Conservation (phyloP, 2,329 filamentous ascomycete genomes). For the Gremmenia infestans region DNA sequence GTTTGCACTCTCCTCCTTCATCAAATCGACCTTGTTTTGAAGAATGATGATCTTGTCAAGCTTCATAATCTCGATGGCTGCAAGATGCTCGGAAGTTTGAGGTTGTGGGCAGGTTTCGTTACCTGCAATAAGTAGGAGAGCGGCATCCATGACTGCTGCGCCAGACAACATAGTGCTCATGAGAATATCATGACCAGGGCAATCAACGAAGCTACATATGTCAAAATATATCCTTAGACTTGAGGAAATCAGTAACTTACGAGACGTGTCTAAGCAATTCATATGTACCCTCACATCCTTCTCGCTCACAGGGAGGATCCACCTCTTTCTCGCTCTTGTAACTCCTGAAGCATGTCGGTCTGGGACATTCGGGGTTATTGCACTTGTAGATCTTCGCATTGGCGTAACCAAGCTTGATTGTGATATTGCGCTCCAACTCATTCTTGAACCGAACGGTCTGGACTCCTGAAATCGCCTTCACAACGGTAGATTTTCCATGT, state of each 20-base stretch:
- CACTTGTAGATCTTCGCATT: constrained; percentile 99
- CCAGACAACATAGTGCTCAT: constrained; percentile 99
- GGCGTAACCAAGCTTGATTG: constrained; percentile 98
- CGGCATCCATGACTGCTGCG: constrained; percentile 98
- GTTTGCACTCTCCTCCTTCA: constrained; percentile 90
- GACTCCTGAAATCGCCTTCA: constrained; percentile 98
- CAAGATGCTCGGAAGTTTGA: constrained; percentile 97
- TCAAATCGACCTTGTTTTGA: constrained; percentile 98
- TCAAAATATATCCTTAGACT: constrained; percentile 23
- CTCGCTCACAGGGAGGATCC: constrained; percentile 90
- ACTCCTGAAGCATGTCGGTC: constrained; percentile 91
- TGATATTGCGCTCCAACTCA: constrained; percentile 97
- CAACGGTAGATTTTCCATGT: constrained; percentile 97
- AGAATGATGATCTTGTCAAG: constrained; percentile 99
- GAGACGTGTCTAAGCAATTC: constrained; percentile 86
- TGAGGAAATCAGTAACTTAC: constrained; percentile 47
- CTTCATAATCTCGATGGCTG: constrained; percentile 99
- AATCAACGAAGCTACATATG: constrained; percentile 78
- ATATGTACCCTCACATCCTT: constrained; percentile 85
- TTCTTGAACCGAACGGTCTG: constrained; percentile 99
- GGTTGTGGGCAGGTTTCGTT: constrained; percentile 98
- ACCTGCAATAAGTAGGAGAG: constrained; percentile 90
- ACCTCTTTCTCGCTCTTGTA: constrained; percentile 99
- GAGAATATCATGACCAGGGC: constrained; percentile 99
- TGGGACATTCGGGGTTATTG: constrained; percentile 83